phyloP scores from a whole-genome alignment of 164 flowering plant genomes.

The Pachysandra terminalis region DNA sequence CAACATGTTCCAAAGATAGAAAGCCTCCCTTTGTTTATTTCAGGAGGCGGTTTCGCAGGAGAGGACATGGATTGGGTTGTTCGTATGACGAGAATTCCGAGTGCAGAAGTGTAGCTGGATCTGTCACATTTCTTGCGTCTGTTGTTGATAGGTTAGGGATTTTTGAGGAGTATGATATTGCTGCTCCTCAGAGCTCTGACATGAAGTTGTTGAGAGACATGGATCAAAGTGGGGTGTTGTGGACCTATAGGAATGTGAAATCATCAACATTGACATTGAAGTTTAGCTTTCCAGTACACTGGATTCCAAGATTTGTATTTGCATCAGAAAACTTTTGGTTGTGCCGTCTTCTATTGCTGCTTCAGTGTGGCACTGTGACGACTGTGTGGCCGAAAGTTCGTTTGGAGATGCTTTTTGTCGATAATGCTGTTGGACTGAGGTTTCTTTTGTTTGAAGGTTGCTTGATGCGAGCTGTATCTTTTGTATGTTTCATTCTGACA shows the following conservation, averaged over 20 bases:
- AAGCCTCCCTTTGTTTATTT: conserved; percentile 62
- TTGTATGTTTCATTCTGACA: conserved; percentile 49
- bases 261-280: conserved; percentile 31
- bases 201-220: conserved; percentile 10
- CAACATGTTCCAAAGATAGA: conserved; percentile 19
- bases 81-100: conserved; percentile 15
- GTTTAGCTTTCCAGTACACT: conserved; percentile 27
- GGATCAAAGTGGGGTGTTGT: conserved; percentile 18
- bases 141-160: conserved; percentile 18
- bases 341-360: conserved; percentile 28
- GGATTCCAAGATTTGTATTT: conserved; percentile 16
- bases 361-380: conserved; percentile 51
- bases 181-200: conserved; percentile 10
- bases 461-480: conserved; percentile 62
- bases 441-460: conserved; percentile 77
- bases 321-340: conserved; percentile 30
- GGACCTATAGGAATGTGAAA: conserved; percentile 30
- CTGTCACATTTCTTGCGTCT: conserved; percentile 25
- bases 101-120: conserved; percentile 15
- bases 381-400: conserved; percentile 64
- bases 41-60: conserved; percentile 57
- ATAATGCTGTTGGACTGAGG: conserved; percentile 65
- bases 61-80: conserved; percentile 14
- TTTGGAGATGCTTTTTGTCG: conserved; percentile 87
- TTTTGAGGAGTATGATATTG: conserved; percentile 21